Conservation (phyloP, 2,329 filamentous ascomycete genomes). For the Monosporascus ibericus region DNA sequence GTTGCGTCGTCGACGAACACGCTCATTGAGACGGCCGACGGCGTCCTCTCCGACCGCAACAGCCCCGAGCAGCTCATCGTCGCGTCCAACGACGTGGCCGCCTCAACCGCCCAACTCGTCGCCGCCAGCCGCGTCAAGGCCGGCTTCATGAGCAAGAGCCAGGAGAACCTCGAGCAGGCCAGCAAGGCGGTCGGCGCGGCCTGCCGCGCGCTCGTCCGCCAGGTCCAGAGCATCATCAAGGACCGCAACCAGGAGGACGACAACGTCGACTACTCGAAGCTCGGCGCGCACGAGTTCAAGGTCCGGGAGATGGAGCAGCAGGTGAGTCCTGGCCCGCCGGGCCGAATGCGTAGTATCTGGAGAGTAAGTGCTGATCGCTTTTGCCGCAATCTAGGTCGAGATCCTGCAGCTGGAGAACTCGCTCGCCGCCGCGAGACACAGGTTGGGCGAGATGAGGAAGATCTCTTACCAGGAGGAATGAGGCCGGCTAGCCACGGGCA, state of each 20-base stretch:
- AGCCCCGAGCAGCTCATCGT: conserved; percentile 96
- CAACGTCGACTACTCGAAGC: conserved; percentile 76
- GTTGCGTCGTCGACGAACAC: conserved; percentile 91
- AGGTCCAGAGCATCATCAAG: conserved; percentile 92
- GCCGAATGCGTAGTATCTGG: neutral
- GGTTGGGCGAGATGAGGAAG: conserved; percentile 96
- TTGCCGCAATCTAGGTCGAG: conserved; percentile 62
- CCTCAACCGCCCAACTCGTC: conserved; percentile 92
- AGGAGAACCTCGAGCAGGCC: conserved; percentile 84
- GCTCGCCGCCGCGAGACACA: conserved; percentile 69
- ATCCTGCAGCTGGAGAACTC: conserved; percentile 92
- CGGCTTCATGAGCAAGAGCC: conserved; percentile 94
- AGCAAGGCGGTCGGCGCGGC: conserved; percentile 89
- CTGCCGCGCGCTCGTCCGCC: conserved; percentile 79
- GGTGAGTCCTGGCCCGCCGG: conserved; percentile 48
- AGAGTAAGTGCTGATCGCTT: neutral
- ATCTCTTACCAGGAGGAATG: conserved; percentile 83
- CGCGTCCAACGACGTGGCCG: conserved; percentile 93
- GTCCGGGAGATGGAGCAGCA: conserved; percentile 99
- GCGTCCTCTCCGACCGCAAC: conserved; percentile 86
- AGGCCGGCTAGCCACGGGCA: neutral
- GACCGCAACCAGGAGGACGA: conserved; percentile 79
- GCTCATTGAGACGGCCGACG: conserved; percentile 95
- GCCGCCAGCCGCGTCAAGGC: conserved; percentile 95
- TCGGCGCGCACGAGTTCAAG: conserved; percentile 96